Evolutionary conservation across 805 yeast genomes (phyloP), one percentile per base, ranked within the genome.

Genomic region (Saccharomycopsis sp.): DNA sequence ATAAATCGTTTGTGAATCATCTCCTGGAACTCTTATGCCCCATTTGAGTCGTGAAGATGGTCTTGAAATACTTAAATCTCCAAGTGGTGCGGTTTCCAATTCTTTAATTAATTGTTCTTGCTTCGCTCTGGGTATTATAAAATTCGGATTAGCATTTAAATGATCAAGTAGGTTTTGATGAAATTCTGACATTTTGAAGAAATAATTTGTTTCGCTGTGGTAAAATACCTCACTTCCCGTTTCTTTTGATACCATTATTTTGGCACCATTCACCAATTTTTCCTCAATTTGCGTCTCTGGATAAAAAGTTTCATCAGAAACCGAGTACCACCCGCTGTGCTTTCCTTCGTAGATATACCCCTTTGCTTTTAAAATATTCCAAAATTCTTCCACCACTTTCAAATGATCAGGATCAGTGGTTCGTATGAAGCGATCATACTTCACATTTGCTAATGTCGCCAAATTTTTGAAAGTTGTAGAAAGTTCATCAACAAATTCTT

Each of bases 291-390:
- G 95, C 2, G 76, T 63, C 50, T 81, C 94, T 0, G 97, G 85
- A 56, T 86, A 90, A 57, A 93, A 93, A 1, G 96, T 83, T 63
- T 93, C 98, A 58, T 93, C 98, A 40, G 94, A 82, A 4, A 90
- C 68, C 4, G 95, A 85, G 59, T 93, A 93, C 97, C 97, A 93
- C 1, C 98, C 98, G 40, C 75, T 63, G 59, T 93, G 98, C 24
- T 72, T 66, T 5, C 95, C 96, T 58, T 81, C 75, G 59, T 87
- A 87, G 1, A 93, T 84, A 53, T 65, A 75, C 0, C 85, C 90
- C 37, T 72, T 76, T 0, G 71, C 63, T 36, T 61, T 48, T 50
- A 93, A 74, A 1, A 64, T 50, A 1, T 68, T 60, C 97, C 98
- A 93, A 50, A 93, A 72, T 24, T 67, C 60, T 27, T 67, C 65